Evolutionary conservation across 192 early-diverging fungal genomes (phyloP).

Genomic region (Dissophora ornata): DNA sequence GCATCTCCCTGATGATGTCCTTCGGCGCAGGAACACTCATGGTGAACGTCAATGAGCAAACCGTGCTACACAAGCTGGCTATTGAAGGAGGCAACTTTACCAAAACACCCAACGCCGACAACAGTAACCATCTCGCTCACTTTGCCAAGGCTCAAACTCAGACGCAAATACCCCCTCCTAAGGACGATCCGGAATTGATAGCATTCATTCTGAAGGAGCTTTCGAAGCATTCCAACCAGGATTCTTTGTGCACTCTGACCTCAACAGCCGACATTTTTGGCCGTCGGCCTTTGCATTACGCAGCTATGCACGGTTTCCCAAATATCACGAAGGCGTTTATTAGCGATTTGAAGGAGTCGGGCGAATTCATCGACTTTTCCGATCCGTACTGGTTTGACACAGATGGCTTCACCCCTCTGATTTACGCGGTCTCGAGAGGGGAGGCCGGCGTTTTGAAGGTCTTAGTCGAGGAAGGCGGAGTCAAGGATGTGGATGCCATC

Average conservation of each 20-base stretch:
- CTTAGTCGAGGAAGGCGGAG: conserved; percentile 65
- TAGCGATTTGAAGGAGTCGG: conserved; percentile 52
- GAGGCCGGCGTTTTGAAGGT: conserved; percentile 58
- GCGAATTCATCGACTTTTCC: conserved; percentile 57
- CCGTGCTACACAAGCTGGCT: conserved; percentile 65
- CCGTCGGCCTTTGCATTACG: conserved; percentile 71
- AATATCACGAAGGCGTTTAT: conserved; percentile 60
- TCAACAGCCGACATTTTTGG: conserved; percentile 65
- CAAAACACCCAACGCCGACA: neutral
- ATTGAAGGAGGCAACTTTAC: conserved; percentile 60
- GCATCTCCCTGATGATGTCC: conserved; percentile 52
- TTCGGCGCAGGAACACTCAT: conserved; percentile 42
- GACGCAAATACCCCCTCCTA: neutral
- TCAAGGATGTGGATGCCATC: conserved; percentile 60
- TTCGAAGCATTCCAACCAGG: conserved; percentile 4
- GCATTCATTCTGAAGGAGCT: conserved; percentile 52
- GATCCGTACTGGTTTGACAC: conserved; percentile 68
- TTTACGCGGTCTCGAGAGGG: conserved; percentile 69
- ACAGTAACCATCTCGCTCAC: no score
- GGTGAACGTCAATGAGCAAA: conserved; percentile 68
- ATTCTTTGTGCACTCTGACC: conserved; percentile 37
- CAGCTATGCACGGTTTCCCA: conserved; percentile 63
- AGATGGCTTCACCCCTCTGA: conserved; percentile 74
- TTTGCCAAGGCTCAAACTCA: no score
- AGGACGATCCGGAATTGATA: conserved; percentile 55